These are phyloP conservation scores for Globomyces pollinis-pini DNA, from an alignment of 192 early-diverging fungal species.

Conservation along the genomic window DNA sequence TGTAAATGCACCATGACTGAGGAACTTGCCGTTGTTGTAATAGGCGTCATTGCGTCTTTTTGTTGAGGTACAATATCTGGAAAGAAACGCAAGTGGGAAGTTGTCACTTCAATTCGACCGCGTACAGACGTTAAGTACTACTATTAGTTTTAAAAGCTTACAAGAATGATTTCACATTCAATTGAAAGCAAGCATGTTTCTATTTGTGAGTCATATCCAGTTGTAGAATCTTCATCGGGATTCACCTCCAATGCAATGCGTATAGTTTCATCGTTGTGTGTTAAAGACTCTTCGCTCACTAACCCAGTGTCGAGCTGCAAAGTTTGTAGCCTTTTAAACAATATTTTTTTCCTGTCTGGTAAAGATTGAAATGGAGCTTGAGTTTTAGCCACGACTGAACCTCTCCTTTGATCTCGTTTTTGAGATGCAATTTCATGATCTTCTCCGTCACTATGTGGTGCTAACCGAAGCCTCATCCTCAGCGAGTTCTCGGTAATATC, in stretches of 20 bases:
- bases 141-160: too few relatives aligned
- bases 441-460: constrained; percentile 36
- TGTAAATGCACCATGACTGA: too few relatives aligned
- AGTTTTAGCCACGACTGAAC: not conserved
- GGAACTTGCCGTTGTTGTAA: not conserved
- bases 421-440: constrained; percentile 32
- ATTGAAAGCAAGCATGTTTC: constrained; percentile 20
- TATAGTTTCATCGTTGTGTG: too few relatives aligned
- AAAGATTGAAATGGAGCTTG: not conserved
- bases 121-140: constrained; percentile 38
- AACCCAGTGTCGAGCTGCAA: constrained; percentile 1
- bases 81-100: constrained; percentile 25
- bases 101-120: constrained; percentile 34
- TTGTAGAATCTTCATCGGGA: constrained; percentile 19
- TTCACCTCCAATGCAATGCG: too few relatives aligned
- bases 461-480: constrained; percentile 33
- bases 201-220: not conserved
- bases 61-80: constrained; percentile 16
- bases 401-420: constrained; percentile 21
- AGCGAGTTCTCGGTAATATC: constrained; percentile 29
- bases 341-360: not conserved
- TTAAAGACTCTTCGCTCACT: too few relatives aligned
- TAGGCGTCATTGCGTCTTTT: not conserved
- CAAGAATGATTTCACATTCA: constrained; percentile 41
- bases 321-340: not conserved